phyloP scores from a whole-genome alignment of 2,329 filamentous ascomycete species.

The Chrysosporium queenslandicum region DNA sequence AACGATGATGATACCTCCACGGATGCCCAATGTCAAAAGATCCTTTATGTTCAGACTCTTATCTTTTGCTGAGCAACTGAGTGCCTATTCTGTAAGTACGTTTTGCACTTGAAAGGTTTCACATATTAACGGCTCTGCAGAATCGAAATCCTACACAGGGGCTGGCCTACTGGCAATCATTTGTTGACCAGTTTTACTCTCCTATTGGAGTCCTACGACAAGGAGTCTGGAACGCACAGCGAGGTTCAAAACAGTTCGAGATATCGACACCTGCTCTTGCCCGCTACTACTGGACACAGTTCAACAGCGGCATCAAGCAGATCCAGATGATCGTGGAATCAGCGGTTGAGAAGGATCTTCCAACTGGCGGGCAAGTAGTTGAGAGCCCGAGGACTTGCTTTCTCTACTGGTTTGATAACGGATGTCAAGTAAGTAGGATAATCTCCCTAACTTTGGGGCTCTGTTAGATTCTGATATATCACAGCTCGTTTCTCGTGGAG shows the following conservation, averaged over 20 bases:
- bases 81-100: conserved; percentile 47
- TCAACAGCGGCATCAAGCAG: conserved; percentile 71
- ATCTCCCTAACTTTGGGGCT: neutral
- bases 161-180: conserved; percentile 65
- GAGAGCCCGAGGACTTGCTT: conserved; percentile 68
- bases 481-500: conserved; percentile 67
- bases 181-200: conserved; percentile 75
- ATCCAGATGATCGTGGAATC: conserved; percentile 80
- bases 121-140: conserved; percentile 24
- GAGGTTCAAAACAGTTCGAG: conserved; percentile 71
- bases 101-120: conserved; percentile 10
- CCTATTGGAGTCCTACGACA: conserved; percentile 66
- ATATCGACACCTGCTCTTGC: conserved; percentile 71
- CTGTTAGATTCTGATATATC: conserved; percentile 8
- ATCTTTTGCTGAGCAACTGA: conserved; percentile 48
- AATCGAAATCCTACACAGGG: conserved; percentile 55
- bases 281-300: conserved; percentile 83
- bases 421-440: conserved; percentile 59
- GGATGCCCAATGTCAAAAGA: conserved; percentile 31
- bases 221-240: conserved; percentile 47
- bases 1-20: conserved; percentile 32
- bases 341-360: conserved; percentile 46
- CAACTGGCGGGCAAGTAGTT: conserved; percentile 59
- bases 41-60: conserved; percentile 45
- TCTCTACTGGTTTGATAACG: conserved; percentile 79